Conservation (phyloP, 345 rosid genomes). For the Hibiscus tridactylites region DNA sequence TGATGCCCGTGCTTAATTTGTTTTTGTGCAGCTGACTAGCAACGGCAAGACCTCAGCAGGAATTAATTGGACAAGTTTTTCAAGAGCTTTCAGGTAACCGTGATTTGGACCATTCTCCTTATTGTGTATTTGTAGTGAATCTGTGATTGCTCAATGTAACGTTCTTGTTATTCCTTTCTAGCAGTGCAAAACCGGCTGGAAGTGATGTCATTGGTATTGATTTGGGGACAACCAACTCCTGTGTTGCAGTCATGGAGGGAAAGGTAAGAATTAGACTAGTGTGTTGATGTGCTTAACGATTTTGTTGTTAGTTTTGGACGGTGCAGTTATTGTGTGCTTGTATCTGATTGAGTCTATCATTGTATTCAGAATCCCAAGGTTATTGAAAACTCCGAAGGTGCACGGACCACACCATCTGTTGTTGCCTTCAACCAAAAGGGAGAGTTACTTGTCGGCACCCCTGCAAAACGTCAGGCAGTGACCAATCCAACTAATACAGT, state of each 20-base stretch:
- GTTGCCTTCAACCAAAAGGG: conserved; percentile 73
- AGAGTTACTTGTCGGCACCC: conserved; percentile 77
- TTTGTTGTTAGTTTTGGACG: not conserved
- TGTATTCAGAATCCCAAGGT: conserved; percentile 60
- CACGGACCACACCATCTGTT: conserved; percentile 86
- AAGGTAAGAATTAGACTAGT: conserved; percentile 36
- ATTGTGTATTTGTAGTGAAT: not conserved
- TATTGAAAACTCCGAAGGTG: conserved; percentile 85
- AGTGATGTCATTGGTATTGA: conserved; percentile 91
- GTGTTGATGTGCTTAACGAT: not conserved
- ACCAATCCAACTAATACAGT: conserved; percentile 78
- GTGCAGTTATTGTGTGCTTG: not conserved
- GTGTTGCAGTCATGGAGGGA: conserved; percentile 97
- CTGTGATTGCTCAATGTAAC: not conserved
- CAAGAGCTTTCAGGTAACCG: conserved; percentile 74
- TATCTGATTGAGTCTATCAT: conserved; percentile 1
- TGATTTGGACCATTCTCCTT: not conserved
- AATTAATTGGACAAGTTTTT: conserved; percentile 37
- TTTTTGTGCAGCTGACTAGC: conserved; percentile 39
- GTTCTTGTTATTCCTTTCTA: not conserved
- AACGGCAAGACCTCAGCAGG: conserved; percentile 42
- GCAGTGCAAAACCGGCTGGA: conserved; percentile 77
- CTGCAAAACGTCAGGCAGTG: conserved; percentile 92
- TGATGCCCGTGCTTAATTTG: not conserved
- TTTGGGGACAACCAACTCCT: conserved; percentile 94